Conservation (phyloP, 1,284 basidiomycete genomes). For the Chondrostereum purpureum region DNA sequence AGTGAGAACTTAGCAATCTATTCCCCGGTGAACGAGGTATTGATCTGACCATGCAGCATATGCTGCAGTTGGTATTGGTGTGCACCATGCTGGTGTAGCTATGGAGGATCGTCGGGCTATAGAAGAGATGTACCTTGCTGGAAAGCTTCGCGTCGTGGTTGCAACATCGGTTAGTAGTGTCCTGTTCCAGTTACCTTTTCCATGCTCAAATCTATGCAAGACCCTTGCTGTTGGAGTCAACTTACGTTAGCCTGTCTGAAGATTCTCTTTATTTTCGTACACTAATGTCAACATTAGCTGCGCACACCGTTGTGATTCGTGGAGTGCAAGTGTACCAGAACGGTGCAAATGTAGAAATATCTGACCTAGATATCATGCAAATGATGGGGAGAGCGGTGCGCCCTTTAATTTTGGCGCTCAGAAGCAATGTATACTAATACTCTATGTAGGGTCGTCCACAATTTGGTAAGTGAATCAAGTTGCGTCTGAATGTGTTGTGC, state of each 20-base stretch:
- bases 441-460: slow-evolving; percentile 93
- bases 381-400: slow-evolving; percentile 80
- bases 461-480: slow-evolving; percentile 51
- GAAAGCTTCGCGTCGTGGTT: slow-evolving; percentile 60
- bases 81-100: slow-evolving; percentile 84
- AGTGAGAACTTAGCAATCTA: slow-evolving; percentile 30
- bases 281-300: slow-evolving; percentile 37
- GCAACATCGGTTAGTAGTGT: slow-evolving; percentile 61
- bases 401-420: slow-evolving; percentile 12
- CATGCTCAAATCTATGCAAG: slow-evolving; percentile 26
- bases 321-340: slow-evolving; percentile 73
- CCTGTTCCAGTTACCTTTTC: slow-evolving; percentile 1
- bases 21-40: not conserved
- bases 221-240: slow-evolving; percentile 89
- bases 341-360: slow-evolving; percentile 63
- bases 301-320: slow-evolving; percentile 77
- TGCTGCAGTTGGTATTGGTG: slow-evolving; percentile 63
- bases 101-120: slow-evolving; percentile 63
- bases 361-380: slow-evolving; percentile 78
- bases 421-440: too few relatives aligned
- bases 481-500: slow-evolving; percentile 3
- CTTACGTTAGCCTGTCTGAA: slow-evolving; percentile 50
- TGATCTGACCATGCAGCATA: slow-evolving; percentile 35
- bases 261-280: not conserved
- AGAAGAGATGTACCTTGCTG: slow-evolving; percentile 67